A percentile compares a stretch with the other conserved stretches of the same genome.
phyloP scores from a whole-genome alignment of 208 protist species.

The Naegleria lovaniensis region DNA sequence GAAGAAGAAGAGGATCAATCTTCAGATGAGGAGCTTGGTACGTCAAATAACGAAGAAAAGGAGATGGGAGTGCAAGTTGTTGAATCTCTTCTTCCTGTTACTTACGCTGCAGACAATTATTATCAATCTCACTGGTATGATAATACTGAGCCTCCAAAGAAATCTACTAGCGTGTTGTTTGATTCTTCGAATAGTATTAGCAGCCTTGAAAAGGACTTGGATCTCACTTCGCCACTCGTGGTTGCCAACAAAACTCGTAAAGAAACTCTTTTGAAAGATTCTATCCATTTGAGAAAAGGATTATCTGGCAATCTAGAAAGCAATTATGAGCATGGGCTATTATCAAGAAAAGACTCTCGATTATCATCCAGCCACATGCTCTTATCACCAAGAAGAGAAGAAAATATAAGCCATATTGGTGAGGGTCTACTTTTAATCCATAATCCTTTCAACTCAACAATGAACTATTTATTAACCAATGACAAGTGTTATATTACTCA shows the following conservation, averaged over 20 bases:
- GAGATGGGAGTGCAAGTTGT: background rate
- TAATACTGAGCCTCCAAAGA: background rate
- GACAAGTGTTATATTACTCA: background rate
- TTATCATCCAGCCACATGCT: background rate
- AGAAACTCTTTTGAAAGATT: background rate
- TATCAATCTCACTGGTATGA: background rate
- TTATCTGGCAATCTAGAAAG: background rate
- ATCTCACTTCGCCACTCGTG: background rate
- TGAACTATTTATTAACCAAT: background rate
- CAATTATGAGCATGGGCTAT: background rate
- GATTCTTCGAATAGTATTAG: background rate
- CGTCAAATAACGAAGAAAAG: background rate
- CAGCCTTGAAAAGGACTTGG: background rate
- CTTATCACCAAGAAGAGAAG: background rate
- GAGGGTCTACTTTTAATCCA: background rate
- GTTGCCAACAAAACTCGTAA: background rate
- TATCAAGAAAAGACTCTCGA: background rate
- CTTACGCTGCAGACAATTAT: background rate
- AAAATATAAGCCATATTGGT: background rate
- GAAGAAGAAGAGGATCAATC: background rate
- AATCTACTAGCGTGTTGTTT: background rate
- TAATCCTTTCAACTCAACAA: background rate
- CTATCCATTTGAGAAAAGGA: background rate
- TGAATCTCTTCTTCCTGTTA: background rate
- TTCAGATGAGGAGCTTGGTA: background rate